Evolutionary conservation across 805 yeast species (phyloP).

Genomic region (Metschnikowia anglica): DNA sequence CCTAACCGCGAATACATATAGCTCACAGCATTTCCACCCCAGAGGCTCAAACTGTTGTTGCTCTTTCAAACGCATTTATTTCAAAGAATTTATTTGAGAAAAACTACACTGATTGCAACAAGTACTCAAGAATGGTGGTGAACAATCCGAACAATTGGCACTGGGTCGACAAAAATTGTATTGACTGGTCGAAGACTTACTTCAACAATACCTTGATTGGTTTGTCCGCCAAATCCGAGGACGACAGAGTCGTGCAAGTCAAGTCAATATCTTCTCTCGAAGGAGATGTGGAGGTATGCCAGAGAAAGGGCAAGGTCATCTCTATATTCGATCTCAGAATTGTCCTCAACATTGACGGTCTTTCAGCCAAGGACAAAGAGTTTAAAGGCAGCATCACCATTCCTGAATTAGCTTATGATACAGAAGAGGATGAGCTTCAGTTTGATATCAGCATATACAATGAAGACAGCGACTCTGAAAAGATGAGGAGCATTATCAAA

Average conservation of each 20-base stretch:
- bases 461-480: slow-evolving; percentile 48
- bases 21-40: slow-evolving; percentile 1
- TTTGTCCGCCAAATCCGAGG: slow-evolving; percentile 34
- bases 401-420: slow-evolving; percentile 94
- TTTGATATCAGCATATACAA: slow-evolving; percentile 70
- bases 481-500: slow-evolving; percentile 51
- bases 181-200: slow-evolving; percentile 83
- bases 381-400: slow-evolving; percentile 73
- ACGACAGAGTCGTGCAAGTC: slow-evolving; percentile 34
- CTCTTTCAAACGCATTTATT: too few species aligned
- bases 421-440: slow-evolving; percentile 81
- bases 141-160: slow-evolving; percentile 99
- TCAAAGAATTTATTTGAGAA: neutral
- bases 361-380: slow-evolving; percentile 22
- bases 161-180: slow-evolving; percentile 98
- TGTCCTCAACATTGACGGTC: slow-evolving; percentile 57
- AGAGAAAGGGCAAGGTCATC: slow-evolving; percentile 94
- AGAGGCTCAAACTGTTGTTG: too few species aligned
- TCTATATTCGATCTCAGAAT: slow-evolving; percentile 81
- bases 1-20: slow-evolving; percentile 6
- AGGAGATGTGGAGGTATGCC: slow-evolving; percentile 97
- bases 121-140: slow-evolving; percentile 66
- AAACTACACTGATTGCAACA: neutral
- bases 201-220: slow-evolving; percentile 63
- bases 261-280: slow-evolving; percentile 59